These are phyloP conservation scores for Calonectria pseudoturangicola DNA, from an alignment of 2,329 filamentous ascomycete species.

Conservation along the genomic window DNA sequence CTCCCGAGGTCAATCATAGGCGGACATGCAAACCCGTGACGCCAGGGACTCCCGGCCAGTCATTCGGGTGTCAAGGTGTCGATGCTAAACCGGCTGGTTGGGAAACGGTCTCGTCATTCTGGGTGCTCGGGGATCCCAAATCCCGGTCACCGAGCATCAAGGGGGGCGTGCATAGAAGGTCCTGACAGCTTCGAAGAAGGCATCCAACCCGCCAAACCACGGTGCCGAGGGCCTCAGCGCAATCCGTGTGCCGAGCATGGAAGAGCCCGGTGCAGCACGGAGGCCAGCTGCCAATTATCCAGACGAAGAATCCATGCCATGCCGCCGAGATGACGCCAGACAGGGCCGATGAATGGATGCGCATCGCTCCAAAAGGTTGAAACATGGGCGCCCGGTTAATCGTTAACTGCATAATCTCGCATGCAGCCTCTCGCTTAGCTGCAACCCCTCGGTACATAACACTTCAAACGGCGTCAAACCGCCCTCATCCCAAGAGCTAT, in stretches of 20 bases:
- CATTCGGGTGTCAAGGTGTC: slow-evolving; percentile 28
- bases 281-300: slow-evolving; percentile 31
- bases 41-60: slow-evolving; percentile 33
- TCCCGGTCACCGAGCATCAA: slow-evolving; percentile 22
- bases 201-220: slow-evolving; percentile 24
- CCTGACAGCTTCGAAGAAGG: slow-evolving; percentile 31
- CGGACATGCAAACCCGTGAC: slow-evolving; percentile 31
- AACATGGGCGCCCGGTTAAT: slow-evolving; percentile 7
- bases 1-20: slow-evolving; percentile 2
- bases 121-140: slow-evolving; percentile 7
- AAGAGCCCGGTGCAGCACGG: slow-evolving; percentile 12
- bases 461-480: slow-evolving; percentile 37
- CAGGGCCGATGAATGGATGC: slow-evolving; percentile 31
- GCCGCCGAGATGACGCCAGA: slow-evolving; percentile 41
- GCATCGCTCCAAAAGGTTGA: slow-evolving; percentile 21
- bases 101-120: slow-evolving; percentile 32
- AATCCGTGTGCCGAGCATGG: slow-evolving; percentile 23
- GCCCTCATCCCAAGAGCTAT: slow-evolving; percentile 39
- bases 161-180: slow-evolving; percentile 32
- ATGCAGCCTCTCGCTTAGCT: slow-evolving; percentile 24
- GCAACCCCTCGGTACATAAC: slow-evolving; percentile 27
- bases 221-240: slow-evolving; percentile 23
- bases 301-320: slow-evolving; percentile 33
- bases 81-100: slow-evolving; percentile 35
- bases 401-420: slow-evolving; percentile 32